Base-by-base conservation (phyloP, 108 stramenopile genomes). In the Cyclotella kingstonii region DNA sequence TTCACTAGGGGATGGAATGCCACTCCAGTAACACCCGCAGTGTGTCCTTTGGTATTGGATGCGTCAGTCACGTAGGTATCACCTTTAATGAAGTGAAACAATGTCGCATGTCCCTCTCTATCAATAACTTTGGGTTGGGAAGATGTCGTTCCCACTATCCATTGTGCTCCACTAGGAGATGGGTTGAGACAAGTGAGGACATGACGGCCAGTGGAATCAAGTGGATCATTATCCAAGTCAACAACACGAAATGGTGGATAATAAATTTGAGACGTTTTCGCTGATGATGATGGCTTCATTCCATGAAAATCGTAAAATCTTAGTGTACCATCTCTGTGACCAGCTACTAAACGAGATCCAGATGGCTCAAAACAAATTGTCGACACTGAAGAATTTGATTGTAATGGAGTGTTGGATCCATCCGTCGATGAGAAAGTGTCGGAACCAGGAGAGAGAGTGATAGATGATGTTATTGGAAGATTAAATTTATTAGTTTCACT, bases 291-390 rank as follows among this genome's bases (percentile, higher is more conserved):
- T 0, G 40, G 57, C 49, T 85, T 77, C 87, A 89, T 92, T 4
- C 93, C 92, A 7, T 84, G 76, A 86, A 96, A 96, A 56, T 94
- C 91, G 56, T 86, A 96, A 10, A 87, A 59, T 33, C 84, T 72
- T 25, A 96, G 44, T 14, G 67, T 66, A 14, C 73, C 75, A 48
- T 94, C 92, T 60, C 75, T 61, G 40, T 81, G 77, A n/a, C 86
- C 95, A 9, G 89, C 74, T 28, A 82, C 84, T 56, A 96, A 83
- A 12, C 95, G 78, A 14, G 85, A 64, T n/a, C 93, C 93, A 1
- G 91, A 72, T 25, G 85, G 90, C 50, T 96, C 95, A 58, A 93
- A 54, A 44, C 78, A 70, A 40, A 84, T 48, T 34, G 65, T 42
- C 12, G 77, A 52, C 18, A 84, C 83, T 29, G 73, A 66, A 17